A percentile compares a stretch with the other conserved stretches of the same genome.
Conservation (phyloP, 2,329 filamentous ascomycete species). For the Fusarium siculi region DNA sequence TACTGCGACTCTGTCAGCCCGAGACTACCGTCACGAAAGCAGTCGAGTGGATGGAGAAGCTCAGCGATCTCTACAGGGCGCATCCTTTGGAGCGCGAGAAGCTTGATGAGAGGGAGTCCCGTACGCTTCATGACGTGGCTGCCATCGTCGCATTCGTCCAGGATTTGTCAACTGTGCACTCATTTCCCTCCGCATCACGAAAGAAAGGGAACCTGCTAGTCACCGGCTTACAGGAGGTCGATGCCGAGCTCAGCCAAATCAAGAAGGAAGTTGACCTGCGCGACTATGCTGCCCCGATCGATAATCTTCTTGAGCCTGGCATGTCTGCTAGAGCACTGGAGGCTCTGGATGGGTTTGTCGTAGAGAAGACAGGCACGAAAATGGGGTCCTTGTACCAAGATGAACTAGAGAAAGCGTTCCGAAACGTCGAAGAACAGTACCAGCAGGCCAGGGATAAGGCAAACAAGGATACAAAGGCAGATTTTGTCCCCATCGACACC, state of each 20-base stretch:
- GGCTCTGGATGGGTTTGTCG: slow-evolving; percentile 51
- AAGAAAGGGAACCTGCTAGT: slow-evolving; percentile 55
- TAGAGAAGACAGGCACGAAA: slow-evolving; percentile 52
- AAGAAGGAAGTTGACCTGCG: slow-evolving; percentile 53
- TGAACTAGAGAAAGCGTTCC: slow-evolving; percentile 52
- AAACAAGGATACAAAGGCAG: slow-evolving; percentile 29
- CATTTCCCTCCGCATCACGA: slow-evolving; percentile 51
- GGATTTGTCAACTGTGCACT: slow-evolving; percentile 48
- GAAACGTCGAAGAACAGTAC: slow-evolving; percentile 46
- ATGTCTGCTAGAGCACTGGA: slow-evolving; percentile 51
- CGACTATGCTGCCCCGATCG: slow-evolving; percentile 54
- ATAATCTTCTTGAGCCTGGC: slow-evolving; percentile 54
- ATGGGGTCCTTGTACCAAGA: slow-evolving; percentile 58
- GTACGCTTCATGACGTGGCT: slow-evolving; percentile 51
- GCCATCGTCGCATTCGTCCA: slow-evolving; percentile 53
- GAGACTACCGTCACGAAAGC: slow-evolving; percentile 51
- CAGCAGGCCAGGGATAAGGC: slow-evolving; percentile 39
- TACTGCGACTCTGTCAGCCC: slow-evolving; percentile 57
- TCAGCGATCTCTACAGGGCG: slow-evolving; percentile 51
- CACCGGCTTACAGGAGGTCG: slow-evolving; percentile 46
- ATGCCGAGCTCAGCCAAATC: slow-evolving; percentile 52
- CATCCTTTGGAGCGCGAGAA: slow-evolving; percentile 49
- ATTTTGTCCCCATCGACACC: slow-evolving; percentile 5
- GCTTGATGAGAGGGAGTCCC: slow-evolving; percentile 48
- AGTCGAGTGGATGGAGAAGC: slow-evolving; percentile 53